Conservation (phyloP, 2,329 filamentous ascomycete genomes). For the Trichothecium roseum region DNA sequence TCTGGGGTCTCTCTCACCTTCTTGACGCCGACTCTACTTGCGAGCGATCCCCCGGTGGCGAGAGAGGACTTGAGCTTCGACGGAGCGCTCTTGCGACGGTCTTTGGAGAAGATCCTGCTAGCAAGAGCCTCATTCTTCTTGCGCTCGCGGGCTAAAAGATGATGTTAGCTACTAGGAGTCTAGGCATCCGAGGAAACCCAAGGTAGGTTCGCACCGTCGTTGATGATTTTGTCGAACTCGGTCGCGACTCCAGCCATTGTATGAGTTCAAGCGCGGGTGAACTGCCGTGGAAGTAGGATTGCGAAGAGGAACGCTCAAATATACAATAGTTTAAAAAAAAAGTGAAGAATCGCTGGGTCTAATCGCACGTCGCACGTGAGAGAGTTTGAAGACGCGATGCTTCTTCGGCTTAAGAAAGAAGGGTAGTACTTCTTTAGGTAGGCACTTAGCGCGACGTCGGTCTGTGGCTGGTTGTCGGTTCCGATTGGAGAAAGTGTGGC, state of each 20-base stretch:
- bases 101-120: conserved; percentile 55
- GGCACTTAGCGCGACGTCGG: no score
- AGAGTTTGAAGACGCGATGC: no score
- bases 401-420: no score
- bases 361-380: no score
- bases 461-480: no score
- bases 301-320: no score
- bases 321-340: no score
- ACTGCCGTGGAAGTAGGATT: neutral
- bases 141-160: conserved; percentile 46
- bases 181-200: no score
- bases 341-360: no score
- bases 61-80: conserved; percentile 31
- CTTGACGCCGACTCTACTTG: conserved; percentile 62
- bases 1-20: no score
- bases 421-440: no score
- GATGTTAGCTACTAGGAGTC: conserved; percentile 4
- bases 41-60: conserved; percentile 42
- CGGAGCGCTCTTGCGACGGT: conserved; percentile 48
- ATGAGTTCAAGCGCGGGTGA: neutral
- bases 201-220: conserved; percentile 4
- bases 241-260: conserved; percentile 7
- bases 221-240: conserved; percentile 10
- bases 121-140: conserved; percentile 65
- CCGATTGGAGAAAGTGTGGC: no score